These are phyloP conservation scores for Vigna mungo DNA, from an alignment of 306 rosid genomes.

Conservation along the genomic window DNA sequence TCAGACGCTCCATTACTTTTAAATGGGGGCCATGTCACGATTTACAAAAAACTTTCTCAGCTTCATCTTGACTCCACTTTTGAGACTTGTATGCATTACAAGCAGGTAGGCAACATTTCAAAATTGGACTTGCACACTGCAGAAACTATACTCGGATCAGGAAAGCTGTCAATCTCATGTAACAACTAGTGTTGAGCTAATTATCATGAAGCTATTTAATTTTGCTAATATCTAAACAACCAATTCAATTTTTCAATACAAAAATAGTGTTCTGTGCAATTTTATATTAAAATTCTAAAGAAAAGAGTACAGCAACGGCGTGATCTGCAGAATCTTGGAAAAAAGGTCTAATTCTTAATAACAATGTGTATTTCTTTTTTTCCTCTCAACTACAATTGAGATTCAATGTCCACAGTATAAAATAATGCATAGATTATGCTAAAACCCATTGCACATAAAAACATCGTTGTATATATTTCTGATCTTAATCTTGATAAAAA, in stretches of 20 bases:
- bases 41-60: slow-evolving; percentile 25
- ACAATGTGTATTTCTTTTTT: not conserved
- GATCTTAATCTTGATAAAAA: slow-evolving; percentile 28
- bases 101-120: slow-evolving; percentile 33
- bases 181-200: not conserved
- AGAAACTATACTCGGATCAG: slow-evolving; percentile 30
- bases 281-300: not conserved
- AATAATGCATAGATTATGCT: slow-evolving; percentile 10
- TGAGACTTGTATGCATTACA: slow-evolving; percentile 37
- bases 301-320: not conserved
- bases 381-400: not conserved
- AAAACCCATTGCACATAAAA: slow-evolving; percentile 5
- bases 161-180: slow-evolving; percentile 15
- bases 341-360: slow-evolving; percentile 12
- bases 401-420: slow-evolving; percentile 25
- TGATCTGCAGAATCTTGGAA: not conserved
- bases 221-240: slow-evolving; percentile 22
- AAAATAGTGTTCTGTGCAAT: not conserved
- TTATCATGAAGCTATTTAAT: not conserved
- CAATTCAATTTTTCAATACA: not conserved
- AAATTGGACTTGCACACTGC: slow-evolving; percentile 41
- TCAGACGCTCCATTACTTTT: slow-evolving; percentile 30
- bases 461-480: slow-evolving; percentile 10
- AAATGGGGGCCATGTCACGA: slow-evolving; percentile 18
- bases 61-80: slow-evolving; percentile 35